phyloP scores from a whole-genome alignment of 2,329 filamentous ascomycete species.

The Zarea fungicola region DNA sequence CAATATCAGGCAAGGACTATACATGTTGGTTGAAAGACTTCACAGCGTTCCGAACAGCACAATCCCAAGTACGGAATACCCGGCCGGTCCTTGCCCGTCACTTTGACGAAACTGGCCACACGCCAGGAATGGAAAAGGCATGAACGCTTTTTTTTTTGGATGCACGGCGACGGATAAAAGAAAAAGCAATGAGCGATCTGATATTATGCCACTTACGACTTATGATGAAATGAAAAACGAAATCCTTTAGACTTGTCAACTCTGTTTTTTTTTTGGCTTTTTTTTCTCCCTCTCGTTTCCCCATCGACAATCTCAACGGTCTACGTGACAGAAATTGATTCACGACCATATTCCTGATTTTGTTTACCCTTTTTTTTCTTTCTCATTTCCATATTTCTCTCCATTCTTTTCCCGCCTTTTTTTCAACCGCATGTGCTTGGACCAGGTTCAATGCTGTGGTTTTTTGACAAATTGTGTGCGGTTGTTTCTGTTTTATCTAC shows the following conservation, averaged over 20 bases:
- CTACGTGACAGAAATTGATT: neutral
- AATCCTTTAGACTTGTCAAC: conserved; percentile 16
- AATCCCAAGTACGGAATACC: no score
- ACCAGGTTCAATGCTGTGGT: no score
- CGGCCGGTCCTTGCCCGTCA: no score
- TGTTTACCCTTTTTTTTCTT: neutral
- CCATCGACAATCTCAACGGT: neutral
- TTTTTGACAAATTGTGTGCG: no score
- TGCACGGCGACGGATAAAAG: conserved; percentile 11
- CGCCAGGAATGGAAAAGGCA: no score
- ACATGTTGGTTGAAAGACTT: conserved; percentile 36
- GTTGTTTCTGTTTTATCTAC: no score
- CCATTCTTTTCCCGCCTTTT: no score
- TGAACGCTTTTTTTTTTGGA: conserved; percentile 8
- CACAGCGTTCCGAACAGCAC: conserved; percentile 27
- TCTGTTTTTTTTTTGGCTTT: neutral
- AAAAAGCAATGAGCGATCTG: conserved; percentile 14
- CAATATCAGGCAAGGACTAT: conserved; percentile 17
- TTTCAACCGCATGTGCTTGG: no score
- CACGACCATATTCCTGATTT: neutral
- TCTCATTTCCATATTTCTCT: neutral
- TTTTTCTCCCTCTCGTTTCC: neutral
- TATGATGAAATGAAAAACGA: conserved; percentile 23
- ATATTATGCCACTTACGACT: conserved; percentile 19
- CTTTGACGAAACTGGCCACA: no score